Conservation (phyloP, 352 stramenopile species). For the Pythium sp. region DNA sequence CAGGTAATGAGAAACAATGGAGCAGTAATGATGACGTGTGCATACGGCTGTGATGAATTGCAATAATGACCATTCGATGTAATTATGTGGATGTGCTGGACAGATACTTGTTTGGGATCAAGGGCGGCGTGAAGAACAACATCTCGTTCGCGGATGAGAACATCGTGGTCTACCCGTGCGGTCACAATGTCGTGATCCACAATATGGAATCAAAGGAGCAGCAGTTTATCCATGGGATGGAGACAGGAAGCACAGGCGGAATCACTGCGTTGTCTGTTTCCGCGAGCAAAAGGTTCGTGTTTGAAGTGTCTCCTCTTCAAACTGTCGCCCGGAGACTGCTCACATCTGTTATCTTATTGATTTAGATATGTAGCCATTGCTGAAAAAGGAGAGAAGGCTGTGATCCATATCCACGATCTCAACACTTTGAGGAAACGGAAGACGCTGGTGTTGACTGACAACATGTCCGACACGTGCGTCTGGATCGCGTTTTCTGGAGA, state of each 20-base stretch:
- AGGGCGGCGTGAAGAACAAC: conserved; percentile 77
- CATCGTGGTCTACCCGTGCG: conserved; percentile 83
- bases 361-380: conserved; percentile 82
- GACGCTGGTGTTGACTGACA: conserved; percentile 76
- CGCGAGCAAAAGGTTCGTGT: conserved; percentile 56
- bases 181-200: conserved; percentile 86
- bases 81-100: neutral
- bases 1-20: conserved; percentile 10
- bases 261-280: conserved; percentile 88
- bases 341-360: neutral
- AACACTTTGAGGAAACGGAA: conserved; percentile 83
- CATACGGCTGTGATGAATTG: neutral
- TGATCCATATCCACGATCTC: conserved; percentile 91
- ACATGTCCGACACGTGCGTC: conserved; percentile 73
- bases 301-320: neutral
- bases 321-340: neutral
- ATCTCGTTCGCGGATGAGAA: conserved; percentile 86
- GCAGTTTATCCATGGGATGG: conserved; percentile 88
- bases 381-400: conserved; percentile 74
- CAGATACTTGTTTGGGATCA: conserved; percentile 85
- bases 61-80: neutral
- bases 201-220: conserved; percentile 90
- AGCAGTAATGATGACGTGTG: neutral
- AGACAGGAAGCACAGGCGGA: conserved; percentile 55
- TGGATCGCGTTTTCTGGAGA: conserved; percentile 89